Base-by-base conservation (phyloP, 257 asterid genomes). In the Forsythia suspensa region DNA sequence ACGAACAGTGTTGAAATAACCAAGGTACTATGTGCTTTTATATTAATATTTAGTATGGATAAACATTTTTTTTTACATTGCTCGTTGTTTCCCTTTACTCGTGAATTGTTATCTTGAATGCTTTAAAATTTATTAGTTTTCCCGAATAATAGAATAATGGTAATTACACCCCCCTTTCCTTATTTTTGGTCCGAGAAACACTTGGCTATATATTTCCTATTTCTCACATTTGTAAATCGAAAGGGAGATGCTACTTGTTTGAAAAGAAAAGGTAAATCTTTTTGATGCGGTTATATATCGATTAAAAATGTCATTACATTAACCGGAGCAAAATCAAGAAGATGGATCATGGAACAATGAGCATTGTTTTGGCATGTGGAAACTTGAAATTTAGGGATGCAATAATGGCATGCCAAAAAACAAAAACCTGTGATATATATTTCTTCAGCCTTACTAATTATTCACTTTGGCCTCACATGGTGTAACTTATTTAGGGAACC, bases 1-100 rank as follows among this genome's bases (percentile, higher is more conserved):
- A 87, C 97, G 38, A 78, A 80, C 88, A 86, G 96, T 71, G 70
- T 90, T 80, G 88, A 86, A 77, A 75, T 93, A 86, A 87, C 95
- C 57, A 93, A 93, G 98, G 99, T 95, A 11, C 40, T 59, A 3
- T 36, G 41, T 48, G 13, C 39, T 69, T 39, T 10, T 24, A 34
- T 73, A 13, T 43, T 40, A 41, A 24, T 75, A 29, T 15, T 39
- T 12, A n/a, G 67, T 51, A 6, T 6, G 21, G 12, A 10, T 5
- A 18, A n/a, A 43, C 3, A n/a, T 72, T 55, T 16, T 55, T 16
- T 16, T 71, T 3, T 39, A 57, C 67, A 57, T 42, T 61, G 34
- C 7, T 63, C 18, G 6, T 41, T 77, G 44, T 55, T 59, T 11
- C 76, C 2, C 44, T 73, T 13, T 8, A 21, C 39, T 36, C 0